A percentile compares a stretch with the other conserved stretches of the same genome.
Evolutionary conservation across 805 yeast species (phyloP).

Genomic region (Hanseniaspora pseudoguilliermondii): DNA sequence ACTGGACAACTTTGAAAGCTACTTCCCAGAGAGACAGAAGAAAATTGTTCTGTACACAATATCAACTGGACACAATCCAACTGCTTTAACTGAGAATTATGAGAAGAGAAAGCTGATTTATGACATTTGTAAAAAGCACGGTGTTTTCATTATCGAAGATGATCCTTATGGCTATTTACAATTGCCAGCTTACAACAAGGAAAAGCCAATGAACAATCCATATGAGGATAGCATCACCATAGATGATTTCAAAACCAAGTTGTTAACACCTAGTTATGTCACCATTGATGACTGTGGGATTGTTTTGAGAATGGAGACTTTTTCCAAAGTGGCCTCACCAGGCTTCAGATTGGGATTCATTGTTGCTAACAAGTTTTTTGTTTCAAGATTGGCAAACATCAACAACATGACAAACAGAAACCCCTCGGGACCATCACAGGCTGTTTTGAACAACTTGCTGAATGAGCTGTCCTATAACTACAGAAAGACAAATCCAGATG

Average conservation of each 20-base stretch:
- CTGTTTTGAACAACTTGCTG: slow-evolving; percentile 41
- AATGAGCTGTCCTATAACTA: slow-evolving; percentile 27
- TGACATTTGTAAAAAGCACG: slow-evolving; percentile 40
- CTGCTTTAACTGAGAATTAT: slow-evolving; percentile 41
- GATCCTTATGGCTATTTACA: slow-evolving; percentile 57
- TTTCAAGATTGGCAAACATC: slow-evolving; percentile 31
- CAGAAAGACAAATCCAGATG: slow-evolving; percentile 14
- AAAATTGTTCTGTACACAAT: slow-evolving; percentile 55
- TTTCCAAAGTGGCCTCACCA: slow-evolving; percentile 54
- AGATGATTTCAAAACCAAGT: slow-evolving; percentile 34
- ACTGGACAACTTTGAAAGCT: slow-evolving; percentile 43
- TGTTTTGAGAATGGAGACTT: slow-evolving; percentile 50
- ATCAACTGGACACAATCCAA: slow-evolving; percentile 61
- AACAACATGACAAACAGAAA: slow-evolving; percentile 40
- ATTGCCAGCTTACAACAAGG: slow-evolving; percentile 31
- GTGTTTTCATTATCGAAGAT: slow-evolving; percentile 51
- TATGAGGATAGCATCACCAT: slow-evolving; percentile 24
- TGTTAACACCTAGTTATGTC: slow-evolving; percentile 38
- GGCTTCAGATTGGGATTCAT: slow-evolving; percentile 53
- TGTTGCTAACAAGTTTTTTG: slow-evolving; percentile 37
- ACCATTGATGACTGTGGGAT: slow-evolving; percentile 46
- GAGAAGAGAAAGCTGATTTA: slow-evolving; percentile 40
- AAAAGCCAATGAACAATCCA: slow-evolving; percentile 23
- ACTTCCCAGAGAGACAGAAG: slow-evolving; percentile 34
- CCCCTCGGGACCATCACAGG: slow-evolving; percentile 47